Evolutionary conservation across 768 basidiomycete genomes (phyloP).

Genomic region (Sarcodon aspratus): DNA sequence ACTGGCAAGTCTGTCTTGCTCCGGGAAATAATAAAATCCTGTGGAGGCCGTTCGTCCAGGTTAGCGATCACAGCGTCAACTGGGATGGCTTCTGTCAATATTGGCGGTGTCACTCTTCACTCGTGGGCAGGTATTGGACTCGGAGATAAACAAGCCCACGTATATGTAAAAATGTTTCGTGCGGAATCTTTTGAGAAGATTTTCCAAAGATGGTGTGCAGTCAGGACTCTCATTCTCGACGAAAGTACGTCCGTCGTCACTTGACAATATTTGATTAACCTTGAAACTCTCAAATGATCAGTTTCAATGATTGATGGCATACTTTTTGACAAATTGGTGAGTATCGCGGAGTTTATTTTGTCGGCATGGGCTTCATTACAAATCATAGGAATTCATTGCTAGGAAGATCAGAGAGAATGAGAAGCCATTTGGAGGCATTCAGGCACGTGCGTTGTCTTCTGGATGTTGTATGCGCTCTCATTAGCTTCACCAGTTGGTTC

Average conservation of each 20-base stretch:
- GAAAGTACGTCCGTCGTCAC: conserved; percentile 40
- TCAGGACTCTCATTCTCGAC: conserved; percentile 67
- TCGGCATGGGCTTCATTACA: not conserved
- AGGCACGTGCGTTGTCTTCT: conserved; percentile 29
- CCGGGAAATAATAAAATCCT: conserved; percentile 53
- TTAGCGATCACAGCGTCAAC: conserved; percentile 77
- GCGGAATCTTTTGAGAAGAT: not conserved
- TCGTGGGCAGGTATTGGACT: conserved; percentile 77
- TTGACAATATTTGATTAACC: no score
- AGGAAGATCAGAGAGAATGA: conserved; percentile 37
- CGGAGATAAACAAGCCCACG: conserved; percentile 45
- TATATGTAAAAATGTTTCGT: conserved; percentile 7
- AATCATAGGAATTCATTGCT: conserved; percentile 47
- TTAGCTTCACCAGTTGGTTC: conserved; percentile 40
- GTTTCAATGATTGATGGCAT: conserved; percentile 85
- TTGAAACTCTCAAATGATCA: conserved; percentile 14
- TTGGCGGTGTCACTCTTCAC: conserved; percentile 73
- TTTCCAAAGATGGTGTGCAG: conserved; percentile 45
- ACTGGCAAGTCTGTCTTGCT: conserved; percentile 82
- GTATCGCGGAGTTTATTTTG: conserved; percentile 8
- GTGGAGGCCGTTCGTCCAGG: conserved; percentile 18
- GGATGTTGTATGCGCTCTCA: not conserved
- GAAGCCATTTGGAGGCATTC: conserved; percentile 77
- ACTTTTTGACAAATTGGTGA: conserved; percentile 74
- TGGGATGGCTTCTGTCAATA: conserved; percentile 73